Evolutionary conservation across 1,139 yeast species (phyloP), one percentile per base, ranked within the genome.

Genomic region (Oligophagozyma castellii): DNA sequence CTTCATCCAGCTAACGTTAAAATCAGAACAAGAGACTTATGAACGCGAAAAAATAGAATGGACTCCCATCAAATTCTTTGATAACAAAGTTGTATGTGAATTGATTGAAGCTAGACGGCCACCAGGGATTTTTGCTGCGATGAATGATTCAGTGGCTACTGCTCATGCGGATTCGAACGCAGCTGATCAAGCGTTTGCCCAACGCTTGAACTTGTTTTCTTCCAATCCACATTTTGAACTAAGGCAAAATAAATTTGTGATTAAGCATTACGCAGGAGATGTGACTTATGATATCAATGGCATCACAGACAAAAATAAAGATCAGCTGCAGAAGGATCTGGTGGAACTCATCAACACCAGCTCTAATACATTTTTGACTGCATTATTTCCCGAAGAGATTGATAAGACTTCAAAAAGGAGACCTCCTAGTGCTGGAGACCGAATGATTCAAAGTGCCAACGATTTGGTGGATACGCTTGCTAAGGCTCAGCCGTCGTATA

Each of bases 251-350:
- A 86, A 89, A 53, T 92, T 92, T 43, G 63, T 92, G 37, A 74
- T 92, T 49, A 86, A 83, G 59, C 99, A 92, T 58, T 92, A 92
- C 59, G 98, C 98, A 21, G 98, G 98, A 51, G 98, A 92, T 59
- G 99, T 92, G 28, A 78, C 86, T 20, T 92, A 92, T 49, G 95
- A 86, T 41, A 76, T 86, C 33, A 63, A 65, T 19, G 81, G 86
- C 12, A 86, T 92, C 83, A 89, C 98, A 2, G 98, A 92, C 54
- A 92, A 92, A 57, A 92, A 92, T 55, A 92, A 92, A 56, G 99
- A 92, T 54, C 89, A 83, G 43, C 65, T 92, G 67, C 73, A 81
- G 55, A 79, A 83, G 53, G 96, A 89, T 57, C 60, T 89, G 44
- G 65, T 84, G 37, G 86, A 86, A 44, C 59, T 89, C 44, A 61